Evolutionary conservation across 306 rosid genomes (phyloP), one percentile per base, ranked within the genome.

Genomic region (Lagenaria siceraria): DNA sequence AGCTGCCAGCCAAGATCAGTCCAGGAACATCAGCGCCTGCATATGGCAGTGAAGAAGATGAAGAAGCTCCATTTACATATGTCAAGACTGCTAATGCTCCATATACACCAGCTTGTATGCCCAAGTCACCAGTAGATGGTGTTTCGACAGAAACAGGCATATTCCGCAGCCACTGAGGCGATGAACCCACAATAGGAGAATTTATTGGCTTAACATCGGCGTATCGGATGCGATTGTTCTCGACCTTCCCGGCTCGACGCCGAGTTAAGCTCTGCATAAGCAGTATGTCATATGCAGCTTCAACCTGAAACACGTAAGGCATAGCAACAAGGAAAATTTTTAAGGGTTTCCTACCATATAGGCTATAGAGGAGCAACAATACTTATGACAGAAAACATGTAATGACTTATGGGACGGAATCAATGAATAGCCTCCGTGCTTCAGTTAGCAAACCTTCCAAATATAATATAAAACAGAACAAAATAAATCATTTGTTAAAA

Each of bases 271-370:
- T 95, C 88, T 63, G 88, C 99, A 95, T 89, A 53, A 95, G 99
- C 77, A 95, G 81, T 89, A 90, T 95, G 77, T 95, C 99, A 81
- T 95, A 95, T n/a, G 99, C 99, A 72, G 99, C 97, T 86, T 95
- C 99, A 53, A 85, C 96, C 99, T 95, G 79, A 66, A 81, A 59
- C 52, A 62, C 22, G 25, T 8, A 25, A 56, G 14, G 36, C 17
- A 55, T 17, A 33, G 49, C 52, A 40, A 75, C 65, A 40, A 75
- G 78, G 31, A 55, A 56, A 75, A 10, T 19, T 38, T n/a, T 64
- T 35, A 65, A 1, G 33, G 33, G 1, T 46, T 70, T 24, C 75
- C 33, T 42, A 42, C 56, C 36, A 43, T 25, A 24, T 70, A 13
- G 56, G 31, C 56, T 42, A 46, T 8, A 69, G 11, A 13, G 74